phyloP scores from a whole-genome alignment of 1,284 basidiomycete genomes.

The Ceratobasidium sp. region DNA sequence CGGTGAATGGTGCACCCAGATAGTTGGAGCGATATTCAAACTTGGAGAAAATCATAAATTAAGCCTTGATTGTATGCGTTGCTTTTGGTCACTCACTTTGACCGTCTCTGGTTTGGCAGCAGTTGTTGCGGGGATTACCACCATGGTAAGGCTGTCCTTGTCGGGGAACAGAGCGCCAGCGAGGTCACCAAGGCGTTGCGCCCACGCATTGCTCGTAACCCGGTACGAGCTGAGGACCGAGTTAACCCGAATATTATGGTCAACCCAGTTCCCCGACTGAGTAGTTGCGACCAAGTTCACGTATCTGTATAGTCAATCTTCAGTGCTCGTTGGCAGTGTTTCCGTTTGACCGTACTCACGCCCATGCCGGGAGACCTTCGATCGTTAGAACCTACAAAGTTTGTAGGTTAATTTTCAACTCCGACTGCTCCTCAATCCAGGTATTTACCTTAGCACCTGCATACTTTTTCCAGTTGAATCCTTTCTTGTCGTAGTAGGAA shows the following conservation, averaged over 20 bases:
- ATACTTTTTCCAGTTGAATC: conserved; percentile 44
- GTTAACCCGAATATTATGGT: conserved; percentile 48
- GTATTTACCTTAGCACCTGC: conserved; percentile 42
- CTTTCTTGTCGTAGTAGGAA: conserved; percentile 59
- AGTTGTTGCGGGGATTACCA: conserved; percentile 64
- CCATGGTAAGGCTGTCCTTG: conserved; percentile 63
- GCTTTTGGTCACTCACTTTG: conserved; percentile 53
- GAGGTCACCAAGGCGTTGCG: conserved; percentile 72
- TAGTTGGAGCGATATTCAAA: conserved; percentile 63
- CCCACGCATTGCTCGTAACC: conserved; percentile 40
- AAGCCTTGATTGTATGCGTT: background rate
- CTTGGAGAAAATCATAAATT: conserved; percentile 24
- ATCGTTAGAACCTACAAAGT: conserved; percentile 25
- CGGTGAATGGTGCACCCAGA: conserved; percentile 67
- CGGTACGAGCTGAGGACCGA: conserved; percentile 49
- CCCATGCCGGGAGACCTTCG: conserved; percentile 23
- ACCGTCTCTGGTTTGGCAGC: conserved; percentile 64
- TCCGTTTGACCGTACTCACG: background rate
- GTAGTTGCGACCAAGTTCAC: conserved; percentile 48
- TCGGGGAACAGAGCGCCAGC: conserved; percentile 68
- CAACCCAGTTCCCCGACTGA: conserved; percentile 47
- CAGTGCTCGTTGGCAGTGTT: background rate
- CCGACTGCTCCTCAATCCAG: background rate
- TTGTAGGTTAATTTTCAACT: background rate
- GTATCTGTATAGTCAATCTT: conserved; percentile 30